Base-by-base conservation (phyloP, 768 basidiomycete species). In the Boletus reticulatus region DNA sequence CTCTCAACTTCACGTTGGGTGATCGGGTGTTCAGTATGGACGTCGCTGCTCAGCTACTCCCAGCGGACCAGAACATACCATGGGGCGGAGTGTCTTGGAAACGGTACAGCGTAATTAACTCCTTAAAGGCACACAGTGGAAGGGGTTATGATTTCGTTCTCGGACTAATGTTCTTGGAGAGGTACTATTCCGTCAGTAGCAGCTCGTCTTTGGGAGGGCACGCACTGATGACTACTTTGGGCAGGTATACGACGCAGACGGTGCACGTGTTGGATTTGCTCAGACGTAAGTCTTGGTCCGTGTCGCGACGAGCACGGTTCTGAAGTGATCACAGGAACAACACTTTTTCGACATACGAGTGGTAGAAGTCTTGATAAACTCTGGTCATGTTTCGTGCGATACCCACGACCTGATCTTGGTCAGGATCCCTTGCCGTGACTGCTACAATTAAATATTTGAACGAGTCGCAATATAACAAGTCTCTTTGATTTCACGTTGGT, bases 71-170 rank as follows among this genome's bases (percentile, higher is more conserved):
- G 8, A 39, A 19, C 38, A 10, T 1, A 10, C n/a, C 17, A n/a
- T 39, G 5, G 38, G 38, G 38, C 3, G 38, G 38, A 17, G 38
- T 9, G 3, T 7, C 38, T 17, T n/a, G n/a, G 14, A 16, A 39
- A 39, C n/a, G 14, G 38, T 39, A 39, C 17, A 7, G 38, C n/a
- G 6, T 6, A 9, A n/a, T 39, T 9, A 0, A 0, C 6, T 1
- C 0, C n/a, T 19, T 10, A 1, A 6, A n/a, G 6, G 19, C 2
- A 0, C 1, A 7, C 9, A 39, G 38, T 14, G 38, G 38, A 4
- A 1, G 1, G 14, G 38, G 38, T 11, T 10, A 19, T 0, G 38
- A 39, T n/a, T 39, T 39, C 38, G 1, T 19, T 19, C 12, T 39
- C 17, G 38, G 38, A 16, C 1, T 14, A 0, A 19, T 1, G 17